Percentiles rank a stretch among this genome's conserved stretches.
phyloP scores from a whole-genome alignment of 208 protist species.

The Trypanosoma brucei region DNA sequence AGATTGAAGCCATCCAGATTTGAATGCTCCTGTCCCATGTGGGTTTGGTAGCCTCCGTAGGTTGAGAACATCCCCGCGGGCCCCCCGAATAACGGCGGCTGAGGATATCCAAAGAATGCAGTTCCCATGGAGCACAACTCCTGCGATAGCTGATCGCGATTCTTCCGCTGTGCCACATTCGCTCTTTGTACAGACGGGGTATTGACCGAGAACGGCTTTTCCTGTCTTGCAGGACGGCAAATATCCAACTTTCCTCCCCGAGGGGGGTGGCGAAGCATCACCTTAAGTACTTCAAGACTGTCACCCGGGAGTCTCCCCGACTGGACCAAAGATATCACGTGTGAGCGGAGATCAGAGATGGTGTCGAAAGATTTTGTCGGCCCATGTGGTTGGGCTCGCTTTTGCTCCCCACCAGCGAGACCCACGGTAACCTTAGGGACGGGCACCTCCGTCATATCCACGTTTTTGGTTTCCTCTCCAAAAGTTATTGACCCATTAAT shows the following conservation, averaged over 20 bases:
- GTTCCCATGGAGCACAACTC: neutral
- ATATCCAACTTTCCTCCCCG: slow-evolving; percentile 5
- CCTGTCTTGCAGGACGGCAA: neutral
- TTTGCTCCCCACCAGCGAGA: neutral
- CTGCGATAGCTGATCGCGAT: neutral
- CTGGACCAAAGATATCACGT: slow-evolving; percentile 17
- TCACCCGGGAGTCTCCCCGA: slow-evolving; percentile 16
- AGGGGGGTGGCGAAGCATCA: slow-evolving; percentile 18
- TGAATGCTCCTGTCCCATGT: neutral
- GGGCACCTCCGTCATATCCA: neutral
- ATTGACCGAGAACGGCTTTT: neutral
- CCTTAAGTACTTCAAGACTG: slow-evolving; percentile 20
- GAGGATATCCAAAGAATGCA: neutral
- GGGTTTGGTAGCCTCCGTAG: neutral
- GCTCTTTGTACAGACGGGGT: neutral
- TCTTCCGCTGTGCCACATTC: neutral
- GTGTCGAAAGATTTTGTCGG: neutral
- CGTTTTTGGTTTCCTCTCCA: neutral
- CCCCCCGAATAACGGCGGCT: neutral
- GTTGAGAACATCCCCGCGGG: neutral
- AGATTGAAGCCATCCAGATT: neutral
- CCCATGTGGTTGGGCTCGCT: neutral
- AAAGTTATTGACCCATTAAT: neutral
- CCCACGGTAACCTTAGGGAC: neutral
- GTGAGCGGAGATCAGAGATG: neutral